Conservation (phyloP, 176 grass and related monocot genomes). For the Oryza officinalis region DNA sequence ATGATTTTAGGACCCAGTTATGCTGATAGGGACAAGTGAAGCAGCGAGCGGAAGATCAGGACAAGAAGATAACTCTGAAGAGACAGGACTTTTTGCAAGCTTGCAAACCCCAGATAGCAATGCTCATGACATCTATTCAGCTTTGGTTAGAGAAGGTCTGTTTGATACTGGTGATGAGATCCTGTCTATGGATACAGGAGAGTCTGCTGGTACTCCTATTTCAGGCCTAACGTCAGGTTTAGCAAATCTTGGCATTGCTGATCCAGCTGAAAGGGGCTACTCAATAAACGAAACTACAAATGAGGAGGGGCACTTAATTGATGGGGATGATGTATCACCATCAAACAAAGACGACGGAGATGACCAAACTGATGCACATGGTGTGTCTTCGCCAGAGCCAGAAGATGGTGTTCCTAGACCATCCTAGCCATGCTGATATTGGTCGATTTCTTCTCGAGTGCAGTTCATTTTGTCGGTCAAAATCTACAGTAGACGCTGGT, state of each 20-base stretch:
- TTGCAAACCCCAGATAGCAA: slow-evolving; percentile 27
- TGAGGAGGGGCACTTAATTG: background rate
- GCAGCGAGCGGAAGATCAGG: slow-evolving; percentile 22
- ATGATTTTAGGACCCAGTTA: slow-evolving; percentile 40
- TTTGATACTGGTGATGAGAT: slow-evolving; percentile 56
- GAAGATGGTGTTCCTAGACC: background rate
- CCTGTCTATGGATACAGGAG: slow-evolving; percentile 13
- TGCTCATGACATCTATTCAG: slow-evolving; percentile 54
- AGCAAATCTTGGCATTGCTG: background rate
- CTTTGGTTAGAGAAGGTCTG: slow-evolving; percentile 54
- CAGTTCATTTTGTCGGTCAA: background rate
- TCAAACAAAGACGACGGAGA: background rate
- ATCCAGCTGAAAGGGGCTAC: slow-evolving; percentile 10
- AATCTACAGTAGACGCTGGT: background rate
- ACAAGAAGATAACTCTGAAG: slow-evolving; percentile 34
- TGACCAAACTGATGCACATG: background rate
- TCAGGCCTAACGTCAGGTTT: slow-evolving; percentile 1
- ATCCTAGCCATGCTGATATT: slow-evolving; percentile 1
- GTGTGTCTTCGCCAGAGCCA: background rate
- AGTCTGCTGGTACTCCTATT: background rate
- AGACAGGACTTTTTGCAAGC: slow-evolving; percentile 24
- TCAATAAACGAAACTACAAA: background rate
- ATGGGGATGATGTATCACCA: background rate
- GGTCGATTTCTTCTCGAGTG: background rate
- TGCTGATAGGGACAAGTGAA: slow-evolving; percentile 20